Conservation (phyloP, 2,329 filamentous ascomycete species). For the Diaporthe citri region DNA sequence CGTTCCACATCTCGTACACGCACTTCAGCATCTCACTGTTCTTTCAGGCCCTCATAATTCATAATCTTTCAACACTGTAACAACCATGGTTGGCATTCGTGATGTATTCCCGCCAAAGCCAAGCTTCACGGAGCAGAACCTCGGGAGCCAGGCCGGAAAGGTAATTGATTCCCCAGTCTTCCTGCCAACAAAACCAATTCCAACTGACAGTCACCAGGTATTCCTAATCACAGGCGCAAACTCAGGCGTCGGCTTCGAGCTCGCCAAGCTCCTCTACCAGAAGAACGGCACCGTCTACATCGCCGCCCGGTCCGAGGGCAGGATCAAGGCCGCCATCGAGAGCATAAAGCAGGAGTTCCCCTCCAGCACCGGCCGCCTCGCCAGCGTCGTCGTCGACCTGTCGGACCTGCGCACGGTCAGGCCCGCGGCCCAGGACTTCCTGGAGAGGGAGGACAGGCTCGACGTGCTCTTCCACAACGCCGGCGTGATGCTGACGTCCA, state of each 20-base stretch:
- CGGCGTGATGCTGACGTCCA: conserved; percentile 17
- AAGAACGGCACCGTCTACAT: conserved; percentile 63
- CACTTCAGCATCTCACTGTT: not conserved
- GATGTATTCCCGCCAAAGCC: conserved; percentile 17
- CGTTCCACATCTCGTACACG: not conserved
- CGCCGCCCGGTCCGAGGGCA: conserved; percentile 52
- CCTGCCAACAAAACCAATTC: not conserved
- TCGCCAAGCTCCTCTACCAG: conserved; percentile 61
- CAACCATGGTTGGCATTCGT: conserved; percentile 6
- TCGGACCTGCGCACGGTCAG: conserved; percentile 14
- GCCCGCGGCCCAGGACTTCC: conserved; percentile 1
- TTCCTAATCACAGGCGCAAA: conserved; percentile 56
- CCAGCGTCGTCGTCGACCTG: conserved; percentile 16
- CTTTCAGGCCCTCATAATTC: not conserved
- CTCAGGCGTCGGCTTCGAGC: conserved; percentile 56
- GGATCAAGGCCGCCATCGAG: conserved; percentile 16
- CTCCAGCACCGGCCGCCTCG: conserved; percentile 5
- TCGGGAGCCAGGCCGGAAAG: conserved; percentile 2
- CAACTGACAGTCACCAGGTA: not conserved
- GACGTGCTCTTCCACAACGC: conserved; percentile 31
- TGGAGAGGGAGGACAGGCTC: not conserved
- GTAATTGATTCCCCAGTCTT: not conserved
- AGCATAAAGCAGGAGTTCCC: conserved; percentile 10
- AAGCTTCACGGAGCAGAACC: not conserved
- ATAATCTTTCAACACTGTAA: not conserved